Evolutionary conservation across 1,139 yeast genomes (phyloP).

Genomic region (Debaryomycetaceae sp.): DNA sequence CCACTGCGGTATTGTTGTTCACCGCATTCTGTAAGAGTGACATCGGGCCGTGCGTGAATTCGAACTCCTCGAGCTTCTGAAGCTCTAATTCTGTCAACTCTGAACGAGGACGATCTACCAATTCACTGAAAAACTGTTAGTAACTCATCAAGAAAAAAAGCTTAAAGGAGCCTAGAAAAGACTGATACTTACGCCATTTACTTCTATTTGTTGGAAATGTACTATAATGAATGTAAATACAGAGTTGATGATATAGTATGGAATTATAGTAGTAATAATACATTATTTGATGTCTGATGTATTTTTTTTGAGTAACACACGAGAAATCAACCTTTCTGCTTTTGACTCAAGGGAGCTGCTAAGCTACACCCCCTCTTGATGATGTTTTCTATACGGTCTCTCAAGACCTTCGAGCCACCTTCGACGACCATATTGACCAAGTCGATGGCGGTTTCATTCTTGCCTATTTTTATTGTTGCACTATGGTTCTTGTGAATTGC

Average conservation of each 20-base stretch:
- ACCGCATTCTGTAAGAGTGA: slow-evolving; percentile 80
- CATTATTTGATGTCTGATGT: not conserved
- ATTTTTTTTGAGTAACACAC: not conserved
- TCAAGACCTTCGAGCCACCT: slow-evolving; percentile 75
- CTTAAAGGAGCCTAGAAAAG: not conserved
- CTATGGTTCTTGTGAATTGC: slow-evolving; percentile 31
- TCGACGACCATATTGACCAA: slow-evolving; percentile 63
- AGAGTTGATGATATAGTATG: too few species aligned
- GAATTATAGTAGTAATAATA: too few species aligned
- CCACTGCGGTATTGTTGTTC: slow-evolving; percentile 67
- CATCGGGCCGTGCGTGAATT: slow-evolving; percentile 88
- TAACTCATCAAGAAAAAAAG: slow-evolving; percentile 2
- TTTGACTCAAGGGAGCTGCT: slow-evolving; percentile 69
- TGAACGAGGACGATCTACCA: slow-evolving; percentile 67
- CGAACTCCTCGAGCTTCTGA: slow-evolving; percentile 82
- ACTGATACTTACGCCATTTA: slow-evolving; percentile 7
- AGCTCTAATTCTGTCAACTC: slow-evolving; percentile 81
- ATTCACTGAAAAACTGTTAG: slow-evolving; percentile 42
- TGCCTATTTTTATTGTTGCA: slow-evolving; percentile 67
- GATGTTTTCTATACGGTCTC: slow-evolving; percentile 80
- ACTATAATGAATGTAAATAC: too few species aligned
- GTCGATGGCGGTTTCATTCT: slow-evolving; percentile 65
- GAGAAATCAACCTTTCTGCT: slow-evolving; percentile 14
- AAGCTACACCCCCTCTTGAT: slow-evolving; percentile 72
- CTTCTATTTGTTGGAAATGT: not conserved